phyloP scores from a whole-genome alignment of 2,329 filamentous ascomycete genomes.

The Aspergillus felis region DNA sequence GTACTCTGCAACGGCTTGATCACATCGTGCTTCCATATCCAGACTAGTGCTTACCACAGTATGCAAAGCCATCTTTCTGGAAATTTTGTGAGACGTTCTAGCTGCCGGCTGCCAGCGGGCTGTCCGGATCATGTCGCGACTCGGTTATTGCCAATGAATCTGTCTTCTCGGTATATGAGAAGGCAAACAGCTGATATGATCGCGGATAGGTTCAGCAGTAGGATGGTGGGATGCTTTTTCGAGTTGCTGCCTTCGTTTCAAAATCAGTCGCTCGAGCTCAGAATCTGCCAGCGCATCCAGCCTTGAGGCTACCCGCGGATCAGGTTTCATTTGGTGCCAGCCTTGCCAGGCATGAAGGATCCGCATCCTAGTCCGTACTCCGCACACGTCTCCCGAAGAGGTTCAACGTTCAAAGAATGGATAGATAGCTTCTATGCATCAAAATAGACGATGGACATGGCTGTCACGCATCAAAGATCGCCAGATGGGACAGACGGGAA shows the following conservation, averaged over 20 bases:
- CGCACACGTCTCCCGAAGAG: background rate
- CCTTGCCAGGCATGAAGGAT: background rate
- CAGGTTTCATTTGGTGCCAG: background rate
- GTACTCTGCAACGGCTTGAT: background rate
- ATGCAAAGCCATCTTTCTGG: background rate
- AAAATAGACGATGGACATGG: background rate
- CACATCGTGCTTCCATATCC: background rate
- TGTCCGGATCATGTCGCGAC: background rate
- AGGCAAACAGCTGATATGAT: background rate
- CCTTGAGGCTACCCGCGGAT: background rate
- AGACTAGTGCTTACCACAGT: background rate
- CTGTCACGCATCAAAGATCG: constrained; percentile 24
- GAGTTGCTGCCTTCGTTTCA: background rate
- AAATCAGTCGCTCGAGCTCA: background rate
- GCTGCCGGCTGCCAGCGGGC: background rate
- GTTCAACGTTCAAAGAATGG: background rate
- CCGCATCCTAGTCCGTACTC: background rate
- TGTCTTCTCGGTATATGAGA: background rate
- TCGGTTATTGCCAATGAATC: background rate
- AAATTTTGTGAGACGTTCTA: background rate
- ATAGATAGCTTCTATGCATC: background rate
- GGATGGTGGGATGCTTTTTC: background rate
- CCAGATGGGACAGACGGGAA: constrained; percentile 83
- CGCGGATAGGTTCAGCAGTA: background rate
- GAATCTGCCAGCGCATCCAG: background rate